Conservation (phyloP, 2,329 filamentous ascomycete species). For the Fusarium floridanum region DNA sequence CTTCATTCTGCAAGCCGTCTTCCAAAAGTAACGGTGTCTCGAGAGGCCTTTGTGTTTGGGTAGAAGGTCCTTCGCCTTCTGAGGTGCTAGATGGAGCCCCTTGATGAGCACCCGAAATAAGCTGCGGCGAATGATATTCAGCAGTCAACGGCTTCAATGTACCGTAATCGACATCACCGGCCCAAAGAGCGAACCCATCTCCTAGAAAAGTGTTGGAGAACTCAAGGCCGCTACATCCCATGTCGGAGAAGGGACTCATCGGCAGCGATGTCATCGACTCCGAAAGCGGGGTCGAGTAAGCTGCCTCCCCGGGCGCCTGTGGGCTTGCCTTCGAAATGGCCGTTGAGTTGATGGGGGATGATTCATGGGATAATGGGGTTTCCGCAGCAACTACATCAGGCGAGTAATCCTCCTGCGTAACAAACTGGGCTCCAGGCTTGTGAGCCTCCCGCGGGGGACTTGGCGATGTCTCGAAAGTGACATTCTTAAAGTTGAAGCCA, state of each 20-base stretch:
- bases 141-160: no score
- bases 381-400: background rate
- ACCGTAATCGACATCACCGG: background rate
- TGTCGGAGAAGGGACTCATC: background rate
- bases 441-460: background rate
- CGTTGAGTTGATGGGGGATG: background rate
- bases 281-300: background rate
- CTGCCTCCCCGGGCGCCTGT: background rate
- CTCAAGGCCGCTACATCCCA: background rate
- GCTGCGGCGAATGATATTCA: background rate
- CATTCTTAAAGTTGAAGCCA: constrained; percentile 10
- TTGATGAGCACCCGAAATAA: no score
- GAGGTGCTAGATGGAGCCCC: background rate
- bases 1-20: background rate
- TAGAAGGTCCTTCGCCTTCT: background rate
- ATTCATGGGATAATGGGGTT: background rate
- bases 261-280: background rate
- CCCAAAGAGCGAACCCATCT: background rate
- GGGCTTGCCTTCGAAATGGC: background rate
- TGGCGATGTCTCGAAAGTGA: background rate
- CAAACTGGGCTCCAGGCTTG: background rate
- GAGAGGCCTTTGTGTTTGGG: background rate
- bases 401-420: background rate
- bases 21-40: background rate
- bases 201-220: background rate